Base-by-base conservation (phyloP, 1,139 yeast genomes). In the Magnusiomyces tetraspermus region DNA sequence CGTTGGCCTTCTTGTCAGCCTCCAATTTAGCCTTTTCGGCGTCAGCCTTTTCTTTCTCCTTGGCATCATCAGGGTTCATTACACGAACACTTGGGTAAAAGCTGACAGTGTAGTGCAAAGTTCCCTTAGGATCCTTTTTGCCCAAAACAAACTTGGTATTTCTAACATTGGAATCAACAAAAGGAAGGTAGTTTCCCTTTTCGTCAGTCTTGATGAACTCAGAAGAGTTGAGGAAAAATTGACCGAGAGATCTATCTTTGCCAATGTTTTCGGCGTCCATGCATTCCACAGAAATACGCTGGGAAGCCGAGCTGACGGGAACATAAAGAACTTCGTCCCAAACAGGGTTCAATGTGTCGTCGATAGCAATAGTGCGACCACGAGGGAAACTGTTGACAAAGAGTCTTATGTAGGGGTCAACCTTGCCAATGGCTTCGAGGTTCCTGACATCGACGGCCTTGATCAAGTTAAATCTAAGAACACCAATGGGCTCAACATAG, bases 401-500 rank as follows among this genome's bases (percentile, higher is more conserved):
- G 15, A 90, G 74, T 63, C 96, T 81, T 19, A 82, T 80, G 65
- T 92, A 92, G 44, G 99, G 98, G 69, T 92, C 97, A 65, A 89
- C 82, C 63, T 82, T 86, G 55, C 97, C 97, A 56, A 92, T 77
- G 53, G 80, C 83, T 67, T 90, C 97, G 69, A 89, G 76, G 68
- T 92, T 92, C 57, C 85, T 79, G 63, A 92, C 76, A 8, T 54
- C 57, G 56, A 81, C 83, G 46, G 94, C 97, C 57, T 76, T 77
- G 60, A 79, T 79, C 57, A 92, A 68, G 60, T 81, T 78, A 52
- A 92, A 75, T 64, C 97, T 81, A 15, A 90, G 76, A 41, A 85
- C 94, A 64, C 98, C 98, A 65, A 90, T 83, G 51, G 98, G 98
- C 56, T 90, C 90, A 30, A 88, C 80, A 71, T 88, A 90, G 49